Percentiles rank a stretch among this genome's conserved stretches.
Conservation (phyloP, 2,329 filamentous ascomycete species). For the Aspergillus luchuensis region DNA sequence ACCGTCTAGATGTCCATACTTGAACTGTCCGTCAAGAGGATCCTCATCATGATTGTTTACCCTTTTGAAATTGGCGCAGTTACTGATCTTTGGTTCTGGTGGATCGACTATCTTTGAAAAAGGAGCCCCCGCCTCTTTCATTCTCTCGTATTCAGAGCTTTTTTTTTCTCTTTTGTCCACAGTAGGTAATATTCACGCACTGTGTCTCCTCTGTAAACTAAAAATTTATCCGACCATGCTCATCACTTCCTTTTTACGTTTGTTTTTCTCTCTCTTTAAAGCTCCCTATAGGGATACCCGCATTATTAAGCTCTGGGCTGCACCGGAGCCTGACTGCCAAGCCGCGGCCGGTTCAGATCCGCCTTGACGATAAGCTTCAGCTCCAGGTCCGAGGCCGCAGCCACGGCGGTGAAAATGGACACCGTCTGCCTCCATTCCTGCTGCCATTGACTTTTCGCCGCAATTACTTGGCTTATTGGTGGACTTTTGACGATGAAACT, state of each 20-base stretch:
- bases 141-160: too few relatives aligned
- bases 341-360: background rate
- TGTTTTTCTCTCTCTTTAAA: too few relatives aligned
- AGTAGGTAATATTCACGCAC: too few relatives aligned
- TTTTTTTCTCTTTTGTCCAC: too few relatives aligned
- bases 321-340: conserved; percentile 1
- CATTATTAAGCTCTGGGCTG: conserved; percentile 1
- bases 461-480: background rate
- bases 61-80: background rate
- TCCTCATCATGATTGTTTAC: background rate
- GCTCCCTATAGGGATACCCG: background rate
- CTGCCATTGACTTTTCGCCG: background rate
- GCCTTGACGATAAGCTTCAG: conserved; percentile 3
- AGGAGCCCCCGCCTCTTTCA: too few relatives aligned
- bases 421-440: background rate
- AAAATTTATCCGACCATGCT: background rate
- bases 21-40: background rate
- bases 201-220: background rate
- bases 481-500: background rate
- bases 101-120: background rate
- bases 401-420: background rate
- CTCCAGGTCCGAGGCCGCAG: background rate
- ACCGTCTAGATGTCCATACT: background rate
- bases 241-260: background rate
- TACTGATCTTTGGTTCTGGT: background rate